Evolutionary conservation across 208 protist genomes (phyloP), one percentile per base, ranked within the genome.

Genomic region (Zelonia costaricensis): DNA sequence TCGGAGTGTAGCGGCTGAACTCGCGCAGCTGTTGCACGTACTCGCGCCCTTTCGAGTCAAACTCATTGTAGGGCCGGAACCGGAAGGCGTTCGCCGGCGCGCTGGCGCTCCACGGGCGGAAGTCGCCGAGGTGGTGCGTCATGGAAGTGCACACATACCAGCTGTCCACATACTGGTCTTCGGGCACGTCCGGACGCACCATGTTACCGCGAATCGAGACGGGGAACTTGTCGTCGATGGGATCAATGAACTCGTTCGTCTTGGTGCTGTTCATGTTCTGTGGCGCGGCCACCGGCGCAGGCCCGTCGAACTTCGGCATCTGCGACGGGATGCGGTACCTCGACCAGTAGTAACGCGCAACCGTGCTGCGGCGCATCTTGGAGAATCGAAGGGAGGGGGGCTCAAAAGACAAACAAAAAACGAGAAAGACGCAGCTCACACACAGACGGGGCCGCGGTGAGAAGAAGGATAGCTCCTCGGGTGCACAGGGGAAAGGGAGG

Each of bases 261-360:
- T 92, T 93, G 25, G 83, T 95, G 62, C 77, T 93, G 65, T 95
- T 95, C 89, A 95, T 95, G 70, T 88, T 95, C 52, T 95, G 89
- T 30, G 89, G 89, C 1, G 89, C 89, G 3, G 86, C 83, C 15
- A 93, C 78, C 3, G 89, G 89, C 15, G 89, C 80, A 2, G 89
- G 89, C 1, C 89, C 89, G 52, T 95, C 86, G 56, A 95, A 87
- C 60, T 85, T 86, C 6, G 89, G 89, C 84, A 91, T 91, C 56
- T 84, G 82, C 16, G 79, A 80, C 18, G 89, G 86, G 27, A 95
- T 86, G 3, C 89, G 82, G 72, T 95, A 95, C 44, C 89, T 65
- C 42, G 89, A 92, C 89, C 89, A 95, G 74, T 95, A 90, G 63
- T 93, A 95, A 15, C 46, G 59, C 0, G 43, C 33, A 15, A 78